Evolutionary conservation across 768 basidiomycete genomes (phyloP).

Genomic region (Hygrophorus pudorinus): DNA sequence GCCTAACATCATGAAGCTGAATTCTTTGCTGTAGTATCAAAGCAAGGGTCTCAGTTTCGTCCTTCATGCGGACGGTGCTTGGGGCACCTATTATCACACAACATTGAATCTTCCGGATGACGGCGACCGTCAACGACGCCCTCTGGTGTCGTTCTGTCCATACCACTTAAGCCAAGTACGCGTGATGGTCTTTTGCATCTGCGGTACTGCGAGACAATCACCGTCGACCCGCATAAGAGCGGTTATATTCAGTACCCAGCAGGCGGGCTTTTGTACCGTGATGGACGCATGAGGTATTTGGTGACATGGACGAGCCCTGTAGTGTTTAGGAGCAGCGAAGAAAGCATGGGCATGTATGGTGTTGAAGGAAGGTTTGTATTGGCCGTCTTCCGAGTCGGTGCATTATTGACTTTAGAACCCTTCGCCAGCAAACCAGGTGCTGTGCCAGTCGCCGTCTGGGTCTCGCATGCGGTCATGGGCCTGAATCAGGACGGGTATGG

Average conservation of each 20-base stretch:
- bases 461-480: slow-evolving; percentile 31
- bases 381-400: background rate
- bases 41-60: slow-evolving; percentile 26
- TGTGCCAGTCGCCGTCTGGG: slow-evolving; percentile 24
- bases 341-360: slow-evolving; percentile 32
- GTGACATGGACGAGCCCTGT: slow-evolving; percentile 28
- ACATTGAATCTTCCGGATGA: background rate
- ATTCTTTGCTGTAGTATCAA: slow-evolving; percentile 11
- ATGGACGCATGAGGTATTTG: slow-evolving; percentile 25
- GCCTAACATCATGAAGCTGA: background rate
- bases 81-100: slow-evolving; percentile 34
- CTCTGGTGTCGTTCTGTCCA: slow-evolving; percentile 16
- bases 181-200: slow-evolving; percentile 19
- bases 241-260: slow-evolving; percentile 36
- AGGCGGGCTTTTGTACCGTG: slow-evolving; percentile 29
- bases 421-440: slow-evolving; percentile 36
- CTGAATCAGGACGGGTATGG: slow-evolving; percentile 30
- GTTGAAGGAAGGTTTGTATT: slow-evolving; percentile 35
- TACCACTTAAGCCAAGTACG: slow-evolving; percentile 20
- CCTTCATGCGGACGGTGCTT: slow-evolving; percentile 35
- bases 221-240: slow-evolving; percentile 30
- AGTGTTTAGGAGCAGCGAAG: slow-evolving; percentile 6
- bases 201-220: slow-evolving; percentile 27
- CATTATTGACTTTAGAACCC: background rate
- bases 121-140: background rate